A percentile compares a stretch with the other conserved stretches of the same genome.
Conservation (phyloP, 164 flowering plant species). For the Macadamia tetraphylla region DNA sequence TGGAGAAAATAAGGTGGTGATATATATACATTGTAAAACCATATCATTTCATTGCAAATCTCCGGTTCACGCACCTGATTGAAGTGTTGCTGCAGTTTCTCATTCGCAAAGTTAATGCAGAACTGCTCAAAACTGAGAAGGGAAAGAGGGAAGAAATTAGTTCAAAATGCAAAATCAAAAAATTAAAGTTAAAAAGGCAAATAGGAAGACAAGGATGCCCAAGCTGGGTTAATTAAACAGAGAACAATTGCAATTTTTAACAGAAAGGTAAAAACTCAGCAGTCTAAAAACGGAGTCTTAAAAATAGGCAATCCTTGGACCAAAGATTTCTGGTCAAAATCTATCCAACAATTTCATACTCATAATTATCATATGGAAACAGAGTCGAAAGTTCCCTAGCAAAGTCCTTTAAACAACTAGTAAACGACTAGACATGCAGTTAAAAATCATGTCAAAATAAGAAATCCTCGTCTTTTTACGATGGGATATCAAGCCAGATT, state of each 20-base stretch:
- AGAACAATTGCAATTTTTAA: background rate
- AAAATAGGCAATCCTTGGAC: background rate
- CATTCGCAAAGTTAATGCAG: constrained; percentile 98
- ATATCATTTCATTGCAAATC: background rate
- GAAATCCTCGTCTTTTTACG: no score
- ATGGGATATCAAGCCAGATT: no score
- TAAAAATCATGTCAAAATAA: no score
- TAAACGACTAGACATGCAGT: no score
- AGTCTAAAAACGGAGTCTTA: background rate
- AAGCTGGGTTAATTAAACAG: background rate
- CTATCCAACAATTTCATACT: no score
- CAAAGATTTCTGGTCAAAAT: background rate
- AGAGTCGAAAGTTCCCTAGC: no score
- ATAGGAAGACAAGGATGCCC: background rate
- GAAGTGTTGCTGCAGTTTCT: constrained; percentile 96
- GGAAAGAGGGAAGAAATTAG: constrained; percentile 1
- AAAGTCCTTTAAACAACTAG: no score
- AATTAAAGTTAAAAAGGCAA: background rate
- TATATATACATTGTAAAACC: background rate
- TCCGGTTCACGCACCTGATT: constrained; percentile 57
- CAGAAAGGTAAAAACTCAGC: background rate
- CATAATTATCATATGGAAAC: no score
- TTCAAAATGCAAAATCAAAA: background rate
- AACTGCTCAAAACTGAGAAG: constrained; percentile 86
- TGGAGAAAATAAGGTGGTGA: background rate